Conservation (phyloP, 2,329 filamentous ascomycete genomes). For the Tothia fuscella region DNA sequence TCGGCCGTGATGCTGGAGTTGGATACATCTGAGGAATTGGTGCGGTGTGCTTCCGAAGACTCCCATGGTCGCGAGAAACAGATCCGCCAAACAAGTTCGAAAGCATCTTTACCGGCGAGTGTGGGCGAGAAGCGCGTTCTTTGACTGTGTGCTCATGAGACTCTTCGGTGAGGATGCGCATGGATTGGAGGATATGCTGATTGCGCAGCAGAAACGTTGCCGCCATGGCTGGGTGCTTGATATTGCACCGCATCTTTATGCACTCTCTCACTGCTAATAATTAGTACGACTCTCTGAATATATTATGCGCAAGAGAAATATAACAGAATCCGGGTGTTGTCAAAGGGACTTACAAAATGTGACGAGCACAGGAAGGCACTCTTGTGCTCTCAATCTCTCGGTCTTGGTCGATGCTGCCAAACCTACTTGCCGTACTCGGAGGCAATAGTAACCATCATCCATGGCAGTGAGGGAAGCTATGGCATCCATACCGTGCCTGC, state of each 20-base stretch:
- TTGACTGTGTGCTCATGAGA: constrained; percentile 40
- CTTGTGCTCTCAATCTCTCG: constrained; percentile 60
- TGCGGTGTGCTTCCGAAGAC: constrained; percentile 21
- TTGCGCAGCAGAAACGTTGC: constrained; percentile 65
- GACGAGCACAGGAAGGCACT: constrained; percentile 64
- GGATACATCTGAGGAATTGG: constrained; percentile 12
- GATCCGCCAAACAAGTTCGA: constrained; percentile 65
- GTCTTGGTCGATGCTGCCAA: constrained; percentile 58
- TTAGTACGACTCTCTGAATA: constrained; percentile 8
- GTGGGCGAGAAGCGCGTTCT: constrained; percentile 48
- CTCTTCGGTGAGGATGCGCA: constrained; percentile 51
- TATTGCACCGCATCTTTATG: constrained; percentile 56
- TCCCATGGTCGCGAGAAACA: constrained; percentile 30
- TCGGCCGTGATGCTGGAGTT: background rate
- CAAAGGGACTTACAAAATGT: constrained; percentile 50
- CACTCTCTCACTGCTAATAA: constrained; percentile 52
- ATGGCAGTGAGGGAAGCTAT: constrained; percentile 48
- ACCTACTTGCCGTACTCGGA: too few relatives aligned
- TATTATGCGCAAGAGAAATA: background rate
- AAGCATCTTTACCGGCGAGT: constrained; percentile 84
- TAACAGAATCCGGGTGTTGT: background rate
- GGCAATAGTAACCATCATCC: constrained; percentile 42
- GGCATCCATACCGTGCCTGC: constrained; percentile 53
- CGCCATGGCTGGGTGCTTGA: constrained; percentile 52
- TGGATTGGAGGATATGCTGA: constrained; percentile 59